Conservation (phyloP, 2,329 filamentous ascomycete species). For the Aureobasidium mangrovei region DNA sequence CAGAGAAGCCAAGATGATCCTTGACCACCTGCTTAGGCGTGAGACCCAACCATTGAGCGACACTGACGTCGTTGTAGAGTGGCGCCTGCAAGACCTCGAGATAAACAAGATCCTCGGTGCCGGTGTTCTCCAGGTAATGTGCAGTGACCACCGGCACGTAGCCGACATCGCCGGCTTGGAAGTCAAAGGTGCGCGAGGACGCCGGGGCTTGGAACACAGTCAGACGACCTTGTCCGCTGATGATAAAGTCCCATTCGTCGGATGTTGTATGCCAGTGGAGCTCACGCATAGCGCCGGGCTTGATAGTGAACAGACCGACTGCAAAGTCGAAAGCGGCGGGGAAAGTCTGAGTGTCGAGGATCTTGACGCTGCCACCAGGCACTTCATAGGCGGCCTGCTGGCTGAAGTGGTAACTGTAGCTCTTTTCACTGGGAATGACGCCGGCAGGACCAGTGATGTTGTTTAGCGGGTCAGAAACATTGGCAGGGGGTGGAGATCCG, state of each 20-base stretch:
- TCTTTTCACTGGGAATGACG: conserved; percentile 22
- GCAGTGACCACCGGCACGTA: conserved; percentile 48
- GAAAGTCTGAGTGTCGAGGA: conserved; percentile 50
- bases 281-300: conserved; percentile 57
- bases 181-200: conserved; percentile 49
- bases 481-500: conserved; percentile 29
- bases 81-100: conserved; percentile 50
- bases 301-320: conserved; percentile 47
- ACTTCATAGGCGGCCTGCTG: conserved; percentile 42
- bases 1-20: conserved; percentile 25
- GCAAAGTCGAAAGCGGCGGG: conserved; percentile 49
- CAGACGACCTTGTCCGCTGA: conserved; percentile 47
- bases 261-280: conserved; percentile 54
- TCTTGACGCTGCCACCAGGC: conserved; percentile 51
- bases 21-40: conserved; percentile 33
- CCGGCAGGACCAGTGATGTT: conserved; percentile 37
- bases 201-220: conserved; percentile 47
- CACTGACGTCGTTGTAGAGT: conserved; percentile 46
- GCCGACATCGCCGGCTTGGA: conserved; percentile 50
- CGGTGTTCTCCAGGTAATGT: conserved; percentile 56
- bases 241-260: conserved; percentile 55
- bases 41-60: conserved; percentile 51
- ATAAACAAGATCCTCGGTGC: conserved; percentile 48
- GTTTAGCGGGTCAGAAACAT: conserved; percentile 28
- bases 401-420: conserved; percentile 37